Evolutionary conservation across 139 green algal genomes (phyloP), one percentile per base, ranked within the genome.

Genomic region (Limnomonas spitsbergensis): DNA sequence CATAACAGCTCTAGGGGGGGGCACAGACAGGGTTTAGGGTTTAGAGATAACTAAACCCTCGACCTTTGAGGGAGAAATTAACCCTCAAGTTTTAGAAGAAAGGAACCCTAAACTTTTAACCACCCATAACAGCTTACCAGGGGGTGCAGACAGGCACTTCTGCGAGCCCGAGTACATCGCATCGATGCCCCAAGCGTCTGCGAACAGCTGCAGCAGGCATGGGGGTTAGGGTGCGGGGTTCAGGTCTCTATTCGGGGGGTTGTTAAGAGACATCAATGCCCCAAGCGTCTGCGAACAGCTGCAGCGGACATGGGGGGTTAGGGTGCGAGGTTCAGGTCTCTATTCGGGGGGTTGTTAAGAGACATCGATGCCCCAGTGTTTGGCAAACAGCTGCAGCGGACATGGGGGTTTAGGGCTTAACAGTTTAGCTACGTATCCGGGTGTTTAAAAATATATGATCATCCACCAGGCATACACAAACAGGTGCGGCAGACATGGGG

Each of bases 81-180:
- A n/a, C n/a, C n/a, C n/a, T n/a, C n/a, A n/a, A n/a, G n/a, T n/a
- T n/a, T n/a, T n/a, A n/a, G n/a, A n/a, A n/a, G n/a, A n/a, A n/a
- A 93, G 95, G 53, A 97, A 81, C 85, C 96, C 93, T 66, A 97
- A 82, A 81, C 94, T 91, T 80, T 94, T 87, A 47, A 97, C 75
- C 77, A 95, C 92, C 66, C 95, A 86, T 0, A 92, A 92, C 2
- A 92, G 88, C 0, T 80, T 91, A 66, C 93, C 89, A 70, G 90
- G 91, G 0, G 92, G 94, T 2, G 88, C 94, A 7, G 81, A 88
- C n/a, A 98, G 82, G 80, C 89, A 93, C 83, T 98, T 98, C 69
- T 98, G 94, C 38, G 83, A 92, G 69, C 93, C 93, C 37, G 80
- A 88, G 91, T 97, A 97, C 66, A 96, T 94, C 77, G 81, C 86